These are phyloP conservation scores for Trypanosoma brucei DNA, from an alignment of 208 protist species.

Conservation along the genomic window DNA sequence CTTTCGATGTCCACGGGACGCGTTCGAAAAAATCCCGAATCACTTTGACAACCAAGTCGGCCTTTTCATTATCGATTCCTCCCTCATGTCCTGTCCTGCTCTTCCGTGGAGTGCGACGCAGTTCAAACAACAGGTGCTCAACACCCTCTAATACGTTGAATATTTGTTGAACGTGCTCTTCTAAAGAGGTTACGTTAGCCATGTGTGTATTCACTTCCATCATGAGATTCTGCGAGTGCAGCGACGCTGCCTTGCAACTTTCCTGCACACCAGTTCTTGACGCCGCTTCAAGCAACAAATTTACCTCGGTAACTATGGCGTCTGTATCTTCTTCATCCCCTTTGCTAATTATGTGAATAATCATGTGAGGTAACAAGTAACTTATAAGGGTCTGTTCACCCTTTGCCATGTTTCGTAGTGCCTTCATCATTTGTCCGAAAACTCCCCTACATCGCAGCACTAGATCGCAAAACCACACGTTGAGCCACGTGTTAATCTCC, in stretches of 20 bases:
- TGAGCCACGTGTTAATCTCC: constrained; percentile 55
- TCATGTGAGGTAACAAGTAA: constrained; percentile 73
- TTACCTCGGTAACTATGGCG: constrained; percentile 49
- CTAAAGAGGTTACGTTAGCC: constrained; percentile 13
- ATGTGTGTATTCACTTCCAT: constrained; percentile 12
- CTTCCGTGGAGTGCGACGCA: constrained; percentile 28
- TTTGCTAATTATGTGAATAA: constrained; percentile 55
- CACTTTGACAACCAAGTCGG: constrained; percentile 27
- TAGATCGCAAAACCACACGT: constrained; percentile 68
- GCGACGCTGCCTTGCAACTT: constrained; percentile 12
- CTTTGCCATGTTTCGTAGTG: constrained; percentile 86
- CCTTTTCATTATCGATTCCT: constrained; percentile 20
- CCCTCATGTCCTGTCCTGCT: constrained; percentile 4
- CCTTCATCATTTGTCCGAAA: constrained; percentile 56
- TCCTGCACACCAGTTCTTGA: neutral
- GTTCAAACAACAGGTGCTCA: constrained; percentile 46
- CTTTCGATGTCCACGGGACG: constrained; percentile 36
- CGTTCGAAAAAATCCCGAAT: constrained; percentile 37
- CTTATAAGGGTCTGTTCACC: constrained; percentile 47
- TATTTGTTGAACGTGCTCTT: constrained; percentile 71
- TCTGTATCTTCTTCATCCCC: constrained; percentile 26
- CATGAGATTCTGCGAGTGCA: constrained; percentile 45
- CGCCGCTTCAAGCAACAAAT: constrained; percentile 16
- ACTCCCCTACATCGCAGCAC: constrained; percentile 34
- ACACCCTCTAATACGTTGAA: constrained; percentile 68